Percentiles rank a stretch among this genome's conserved stretches.
Evolutionary conservation across 768 basidiomycete species (phyloP).

Genomic region (Rhizopogon roseolus): DNA sequence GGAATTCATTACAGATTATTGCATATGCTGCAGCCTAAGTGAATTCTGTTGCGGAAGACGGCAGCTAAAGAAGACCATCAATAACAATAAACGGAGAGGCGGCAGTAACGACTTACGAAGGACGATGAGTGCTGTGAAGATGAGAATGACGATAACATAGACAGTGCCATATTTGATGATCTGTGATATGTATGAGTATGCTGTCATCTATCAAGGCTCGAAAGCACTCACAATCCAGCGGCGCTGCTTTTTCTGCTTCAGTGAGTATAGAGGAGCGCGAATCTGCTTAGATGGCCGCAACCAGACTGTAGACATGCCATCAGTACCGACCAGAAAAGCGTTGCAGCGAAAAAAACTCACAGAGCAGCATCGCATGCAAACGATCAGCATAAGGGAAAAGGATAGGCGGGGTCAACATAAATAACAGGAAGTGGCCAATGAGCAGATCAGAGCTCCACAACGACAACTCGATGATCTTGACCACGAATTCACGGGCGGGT

Average conservation of each 20-base stretch:
- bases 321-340: constrained; percentile 6
- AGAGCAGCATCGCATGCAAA: constrained; percentile 85
- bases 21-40: constrained; percentile 63
- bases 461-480: constrained; percentile 96
- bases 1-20: constrained; percentile 50
- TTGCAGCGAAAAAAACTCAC: constrained; percentile 42
- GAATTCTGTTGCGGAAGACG: constrained; percentile 55
- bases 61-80: constrained; percentile 37
- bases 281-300: constrained; percentile 92
- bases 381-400: constrained; percentile 90
- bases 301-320: constrained; percentile 63
- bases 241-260: constrained; percentile 86
- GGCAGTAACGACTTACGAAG: constrained; percentile 54
- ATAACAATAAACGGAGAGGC: constrained; percentile 8
- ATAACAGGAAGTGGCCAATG: constrained; percentile 79
- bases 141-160: constrained; percentile 61
- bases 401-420: constrained; percentile 86
- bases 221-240: constrained; percentile 72
- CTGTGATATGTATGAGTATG: constrained; percentile 30
- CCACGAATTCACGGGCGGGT: constrained; percentile 93
- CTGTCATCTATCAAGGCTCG: not conserved
- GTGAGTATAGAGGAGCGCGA: constrained; percentile 83
- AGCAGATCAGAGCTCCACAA: constrained; percentile 95
- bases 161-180: constrained; percentile 81
- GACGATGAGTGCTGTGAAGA: constrained; percentile 74